These are phyloP conservation scores for Agaricus sinodeliciosus DNA, from an alignment of 768 basidiomycete species.

Conservation along the genomic window DNA sequence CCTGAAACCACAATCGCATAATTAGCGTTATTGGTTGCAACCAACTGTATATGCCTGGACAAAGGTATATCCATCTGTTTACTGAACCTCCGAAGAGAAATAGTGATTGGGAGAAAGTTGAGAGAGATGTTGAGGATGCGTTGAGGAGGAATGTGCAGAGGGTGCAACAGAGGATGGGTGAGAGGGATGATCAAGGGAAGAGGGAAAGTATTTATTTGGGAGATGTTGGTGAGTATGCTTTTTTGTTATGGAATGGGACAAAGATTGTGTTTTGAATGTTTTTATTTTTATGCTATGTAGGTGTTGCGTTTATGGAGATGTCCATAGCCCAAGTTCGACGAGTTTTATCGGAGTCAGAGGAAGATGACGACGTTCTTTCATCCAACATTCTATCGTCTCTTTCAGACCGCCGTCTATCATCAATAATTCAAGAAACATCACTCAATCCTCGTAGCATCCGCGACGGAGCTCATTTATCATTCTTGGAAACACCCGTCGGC, in stretches of 20 bases:
- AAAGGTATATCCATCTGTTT: conserved; percentile 15
- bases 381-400: conserved; percentile 12
- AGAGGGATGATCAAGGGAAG: conserved; percentile 1
- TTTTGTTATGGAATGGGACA: background rate
- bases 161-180: conserved; percentile 16
- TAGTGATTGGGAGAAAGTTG: conserved; percentile 17
- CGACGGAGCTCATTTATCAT: conserved; percentile 20
- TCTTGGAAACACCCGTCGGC: conserved; percentile 36
- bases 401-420: conserved; percentile 18
- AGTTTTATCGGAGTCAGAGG: background rate
- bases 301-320: conserved; percentile 22
- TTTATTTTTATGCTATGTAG: conserved; percentile 7
- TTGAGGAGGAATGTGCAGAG: conserved; percentile 18
- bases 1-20: too few species aligned
- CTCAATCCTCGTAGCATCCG: conserved; percentile 9
- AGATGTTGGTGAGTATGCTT: conserved; percentile 15
- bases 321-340: conserved; percentile 14
- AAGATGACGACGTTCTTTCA: conserved; percentile 8
- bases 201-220: conserved; percentile 23
- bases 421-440: conserved; percentile 14
- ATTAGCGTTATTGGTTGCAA: too few species aligned
- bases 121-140: conserved; percentile 18
- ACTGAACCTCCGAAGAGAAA: conserved; percentile 13
- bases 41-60: background rate
- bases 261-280: background rate